These are phyloP conservation scores for Quambalaria eucalypti DNA, from an alignment of 1,284 basidiomycete genomes.

Conservation along the genomic window DNA sequence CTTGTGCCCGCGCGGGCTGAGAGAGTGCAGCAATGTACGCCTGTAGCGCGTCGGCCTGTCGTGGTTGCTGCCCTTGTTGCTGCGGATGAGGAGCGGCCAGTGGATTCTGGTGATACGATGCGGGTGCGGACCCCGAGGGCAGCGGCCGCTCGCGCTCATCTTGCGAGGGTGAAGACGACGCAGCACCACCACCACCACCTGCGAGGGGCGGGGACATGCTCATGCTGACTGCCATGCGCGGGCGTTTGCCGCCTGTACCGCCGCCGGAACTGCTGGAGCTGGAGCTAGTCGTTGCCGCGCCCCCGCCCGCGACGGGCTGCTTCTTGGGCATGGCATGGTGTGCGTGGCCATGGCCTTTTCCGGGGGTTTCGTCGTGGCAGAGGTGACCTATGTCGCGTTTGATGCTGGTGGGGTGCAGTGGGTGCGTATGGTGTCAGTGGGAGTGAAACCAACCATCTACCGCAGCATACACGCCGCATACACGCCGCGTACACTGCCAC, in stretches of 20 bases:
- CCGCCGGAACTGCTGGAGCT: background rate
- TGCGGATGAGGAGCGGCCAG: no score
- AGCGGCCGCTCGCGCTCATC: no score
- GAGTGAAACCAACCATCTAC: background rate
- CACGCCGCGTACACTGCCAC: no score
- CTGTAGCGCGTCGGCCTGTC: background rate
- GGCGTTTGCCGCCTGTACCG: background rate
- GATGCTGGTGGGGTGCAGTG: constrained; percentile 18
- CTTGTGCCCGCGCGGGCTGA: background rate
- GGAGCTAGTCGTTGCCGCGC: no score
- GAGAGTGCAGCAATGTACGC: background rate
- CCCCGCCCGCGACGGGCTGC: no score
- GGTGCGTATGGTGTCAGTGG: background rate
- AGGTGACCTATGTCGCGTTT: constrained; percentile 50
- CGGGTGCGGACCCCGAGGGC: no score
- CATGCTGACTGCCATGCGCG: background rate
- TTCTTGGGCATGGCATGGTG: constrained; percentile 1
- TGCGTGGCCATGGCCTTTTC: background rate
- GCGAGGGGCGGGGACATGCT: no score
- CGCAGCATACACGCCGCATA: no score
- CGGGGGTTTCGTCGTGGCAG: constrained; percentile 35
- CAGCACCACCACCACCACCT: no score
- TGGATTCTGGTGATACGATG: no score
- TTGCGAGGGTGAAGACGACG: no score
- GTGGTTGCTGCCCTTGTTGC: background rate